Base-by-base conservation (phyloP, 352 stramenopile genomes). In the Phytophthora parvispora region DNA sequence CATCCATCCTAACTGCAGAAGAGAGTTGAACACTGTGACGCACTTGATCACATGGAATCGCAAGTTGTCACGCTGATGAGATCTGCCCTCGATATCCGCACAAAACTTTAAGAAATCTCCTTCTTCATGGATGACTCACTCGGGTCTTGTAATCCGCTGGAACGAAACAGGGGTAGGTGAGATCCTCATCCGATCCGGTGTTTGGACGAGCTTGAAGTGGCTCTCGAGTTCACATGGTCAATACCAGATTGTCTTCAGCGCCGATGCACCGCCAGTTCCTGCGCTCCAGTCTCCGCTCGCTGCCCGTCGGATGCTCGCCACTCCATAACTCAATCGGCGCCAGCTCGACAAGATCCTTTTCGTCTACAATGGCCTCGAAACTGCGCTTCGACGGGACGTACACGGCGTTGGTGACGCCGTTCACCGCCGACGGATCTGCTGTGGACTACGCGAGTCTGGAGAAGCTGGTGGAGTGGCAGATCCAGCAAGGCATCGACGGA, bases 371-470 rank as follows among this genome's bases (percentile, higher is more conserved):
- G 49, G 20, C 64, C 12, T 67, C 64, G 6, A 67, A 43, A 28
- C 78, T 93, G 75, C 81, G 86, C 60, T 83, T 95, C 69, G 67
- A 92, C 64, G 90, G 90, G 65, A 76, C 85, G 4, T 93, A 93
- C 77, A 95, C 88, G 43, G 97, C 97, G 59, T 79, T 99, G 58
- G 90, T 99, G 49, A 99, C 97, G 48, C 97, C 97, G 4, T 98
- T 99, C 80, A 98, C 85, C 20, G 55, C 83, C 13, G 89, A 96
- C 64, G 94, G 92, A 31, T 87, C 77, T 24, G 75, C 74, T n/a
- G 91, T 99, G 50, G 95, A 99, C 83, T 92, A 98, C 61, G 78
- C 80, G 7, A 89, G 85, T 67, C 82, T 99, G 24, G 76, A 94
- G 57, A 83, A 87, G 49, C 83, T 99, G 51, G 88, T 96, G 36